These are phyloP conservation scores for Acanthochlamys bracteata DNA, from an alignment of 106 monocot species.

Conservation along the genomic window DNA sequence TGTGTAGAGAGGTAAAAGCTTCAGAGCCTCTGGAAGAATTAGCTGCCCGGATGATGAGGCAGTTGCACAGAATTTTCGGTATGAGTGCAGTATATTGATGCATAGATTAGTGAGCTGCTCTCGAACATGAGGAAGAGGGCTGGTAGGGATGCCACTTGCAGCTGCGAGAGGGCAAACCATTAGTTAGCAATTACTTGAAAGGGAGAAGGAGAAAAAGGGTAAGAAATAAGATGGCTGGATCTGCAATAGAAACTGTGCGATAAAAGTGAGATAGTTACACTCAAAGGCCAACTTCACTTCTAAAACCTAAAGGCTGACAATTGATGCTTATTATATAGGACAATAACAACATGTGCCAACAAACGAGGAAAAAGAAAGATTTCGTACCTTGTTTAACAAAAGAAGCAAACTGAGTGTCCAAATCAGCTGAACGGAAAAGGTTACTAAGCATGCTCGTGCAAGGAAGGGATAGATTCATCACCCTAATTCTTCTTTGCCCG, in stretches of 20 bases:
- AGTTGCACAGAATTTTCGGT: conserved; percentile 91
- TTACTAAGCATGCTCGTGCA: conserved; percentile 77
- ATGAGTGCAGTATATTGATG: conserved; percentile 75
- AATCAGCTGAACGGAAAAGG: conserved; percentile 88
- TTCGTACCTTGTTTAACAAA: conserved; percentile 90
- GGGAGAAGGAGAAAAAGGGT: neutral
- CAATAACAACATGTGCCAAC: neutral
- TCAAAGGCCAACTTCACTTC: neutral
- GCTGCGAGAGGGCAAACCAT: conserved; percentile 36
- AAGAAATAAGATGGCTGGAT: neutral
- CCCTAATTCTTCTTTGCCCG: conserved; percentile 98
- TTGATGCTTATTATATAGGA: neutral
- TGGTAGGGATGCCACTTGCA: conserved; percentile 60
- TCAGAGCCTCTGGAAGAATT: conserved; percentile 93
- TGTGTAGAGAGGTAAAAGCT: conserved; percentile 90
- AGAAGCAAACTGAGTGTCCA: conserved; percentile 79
- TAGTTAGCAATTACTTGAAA: neutral
- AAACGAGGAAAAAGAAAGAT: neutral
- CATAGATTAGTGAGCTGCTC: conserved; percentile 77
- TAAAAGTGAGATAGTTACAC: no score
- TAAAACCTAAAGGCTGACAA: neutral
- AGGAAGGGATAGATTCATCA: conserved; percentile 85
- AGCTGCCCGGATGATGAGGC: conserved; percentile 89
- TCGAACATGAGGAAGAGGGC: conserved; percentile 63
- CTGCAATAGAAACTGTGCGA: no score